These are phyloP conservation scores for Metschnikowia gelsemii DNA, from an alignment of 805 yeast species.

Conservation along the genomic window DNA sequence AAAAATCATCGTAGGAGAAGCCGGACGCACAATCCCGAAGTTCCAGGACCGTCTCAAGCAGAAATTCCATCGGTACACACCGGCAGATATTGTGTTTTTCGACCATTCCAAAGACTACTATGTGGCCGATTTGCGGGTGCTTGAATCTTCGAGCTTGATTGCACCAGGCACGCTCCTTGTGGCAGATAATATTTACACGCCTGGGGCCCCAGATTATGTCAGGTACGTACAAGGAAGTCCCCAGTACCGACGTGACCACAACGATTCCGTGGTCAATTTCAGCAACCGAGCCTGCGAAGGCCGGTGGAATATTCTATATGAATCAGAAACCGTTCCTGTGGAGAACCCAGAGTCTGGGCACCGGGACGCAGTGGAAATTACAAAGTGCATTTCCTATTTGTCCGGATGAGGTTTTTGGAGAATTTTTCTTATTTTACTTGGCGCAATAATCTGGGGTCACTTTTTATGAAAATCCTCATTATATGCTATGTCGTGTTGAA, in stretches of 20 bases:
- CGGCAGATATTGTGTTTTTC: constrained; percentile 39
- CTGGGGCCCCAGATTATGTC: constrained; percentile 42
- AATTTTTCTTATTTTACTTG: too few species aligned
- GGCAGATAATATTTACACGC: constrained; percentile 38
- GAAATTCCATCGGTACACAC: constrained; percentile 14
- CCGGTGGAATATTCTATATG: constrained; percentile 43
- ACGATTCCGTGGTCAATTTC: constrained; percentile 24
- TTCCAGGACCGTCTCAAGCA: constrained; percentile 22
- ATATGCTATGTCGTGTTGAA: too few species aligned
- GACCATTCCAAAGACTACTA: constrained; percentile 42
- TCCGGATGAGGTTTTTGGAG: constrained; percentile 18
- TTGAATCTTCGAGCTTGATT: constrained; percentile 41
- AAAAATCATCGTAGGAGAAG: constrained; percentile 34
- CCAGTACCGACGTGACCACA: constrained; percentile 33
- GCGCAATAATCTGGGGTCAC: background rate
- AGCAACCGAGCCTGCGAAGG: constrained; percentile 33
- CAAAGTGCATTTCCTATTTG: constrained; percentile 31
- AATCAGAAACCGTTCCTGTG: constrained; percentile 28
- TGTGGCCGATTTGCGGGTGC: constrained; percentile 41
- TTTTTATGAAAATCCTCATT: too few species aligned
- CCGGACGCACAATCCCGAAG: constrained; percentile 27
- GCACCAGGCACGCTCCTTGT: constrained; percentile 39
- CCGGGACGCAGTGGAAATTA: constrained; percentile 33
- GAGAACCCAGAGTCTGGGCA: constrained; percentile 13
- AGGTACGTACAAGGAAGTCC: constrained; percentile 40